Conservation (phyloP, 1,139 yeast genomes). For the Lodderomyces orthopsilosis region DNA sequence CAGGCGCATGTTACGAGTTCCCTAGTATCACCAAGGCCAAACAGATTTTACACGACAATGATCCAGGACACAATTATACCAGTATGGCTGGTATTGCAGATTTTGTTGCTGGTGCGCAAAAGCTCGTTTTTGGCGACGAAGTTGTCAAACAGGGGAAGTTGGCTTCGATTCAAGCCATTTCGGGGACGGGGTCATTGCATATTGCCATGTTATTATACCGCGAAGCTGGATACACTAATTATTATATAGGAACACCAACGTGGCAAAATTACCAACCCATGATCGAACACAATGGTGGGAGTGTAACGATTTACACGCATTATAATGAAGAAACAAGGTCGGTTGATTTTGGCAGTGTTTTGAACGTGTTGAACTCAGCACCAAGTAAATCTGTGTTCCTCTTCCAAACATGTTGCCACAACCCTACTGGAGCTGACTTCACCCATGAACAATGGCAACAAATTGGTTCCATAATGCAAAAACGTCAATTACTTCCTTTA, state of each 20-base stretch:
- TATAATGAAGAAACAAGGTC: constrained; percentile 27
- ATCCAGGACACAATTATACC: constrained; percentile 46
- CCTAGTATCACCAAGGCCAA: constrained; percentile 41
- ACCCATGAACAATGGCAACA: constrained; percentile 73
- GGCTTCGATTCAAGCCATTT: constrained; percentile 40
- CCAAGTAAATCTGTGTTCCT: constrained; percentile 39
- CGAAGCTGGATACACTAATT: constrained; percentile 27
- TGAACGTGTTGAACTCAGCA: constrained; percentile 28
- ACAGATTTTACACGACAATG: constrained; percentile 26
- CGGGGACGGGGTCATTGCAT: constrained; percentile 46
- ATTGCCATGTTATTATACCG: constrained; percentile 33
- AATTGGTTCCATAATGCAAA: constrained; percentile 59
- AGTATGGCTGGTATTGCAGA: constrained; percentile 42
- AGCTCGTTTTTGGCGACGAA: constrained; percentile 33
- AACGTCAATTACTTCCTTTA: constrained; percentile 63
- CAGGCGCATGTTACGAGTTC: constrained; percentile 36
- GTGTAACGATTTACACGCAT: constrained; percentile 27
- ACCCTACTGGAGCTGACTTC: constrained; percentile 95
- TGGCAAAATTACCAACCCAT: constrained; percentile 44
- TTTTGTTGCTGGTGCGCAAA: constrained; percentile 35
- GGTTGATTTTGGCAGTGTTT: constrained; percentile 30
- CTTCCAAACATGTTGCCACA: constrained; percentile 94
- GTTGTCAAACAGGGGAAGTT: constrained; percentile 24
- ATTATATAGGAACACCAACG: constrained; percentile 38
- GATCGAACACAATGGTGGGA: constrained; percentile 32